Conservation (phyloP, 1,284 basidiomycete genomes). For the Cutaneotrichosporon dermatis region DNA sequence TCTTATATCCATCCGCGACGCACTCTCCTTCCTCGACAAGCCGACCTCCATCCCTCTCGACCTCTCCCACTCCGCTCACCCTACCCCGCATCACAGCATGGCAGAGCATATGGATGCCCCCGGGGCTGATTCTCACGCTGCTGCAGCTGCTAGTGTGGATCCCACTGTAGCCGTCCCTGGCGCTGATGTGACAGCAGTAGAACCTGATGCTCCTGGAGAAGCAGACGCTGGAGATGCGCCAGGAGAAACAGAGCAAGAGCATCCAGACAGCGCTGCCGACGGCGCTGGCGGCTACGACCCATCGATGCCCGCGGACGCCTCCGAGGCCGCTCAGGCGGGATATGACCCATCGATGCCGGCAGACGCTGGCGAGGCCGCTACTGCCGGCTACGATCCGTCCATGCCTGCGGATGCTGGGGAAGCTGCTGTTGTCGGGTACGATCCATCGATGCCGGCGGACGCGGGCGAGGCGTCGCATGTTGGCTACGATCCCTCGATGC, state of each 20-base stretch:
- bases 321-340: not conserved
- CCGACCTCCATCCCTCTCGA: not conserved
- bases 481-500: constrained; percentile 7
- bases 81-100: not conserved
- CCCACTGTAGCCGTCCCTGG: not conserved
- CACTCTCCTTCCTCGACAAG: not conserved
- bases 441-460: constrained; percentile 6
- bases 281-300: constrained; percentile 5
- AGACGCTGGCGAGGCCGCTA: not conserved
- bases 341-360: constrained; percentile 2
- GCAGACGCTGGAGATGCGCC: no score
- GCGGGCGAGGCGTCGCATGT: constrained; percentile 1
- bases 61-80: not conserved
- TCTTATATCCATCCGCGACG: no score
- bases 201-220: no score
- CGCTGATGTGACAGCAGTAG: not conserved
- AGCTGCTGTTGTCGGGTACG: not conserved
- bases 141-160: no score
- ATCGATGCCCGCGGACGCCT: constrained; percentile 3
- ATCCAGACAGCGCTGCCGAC: not conserved
- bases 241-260: constrained; percentile 1
- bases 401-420: constrained; percentile 1
- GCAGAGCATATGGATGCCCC: not conserved
- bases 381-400: constrained; percentile 6
- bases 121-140: no score